A percentile compares a stretch with the other conserved stretches of the same genome.
Conservation (phyloP, 345 rosid species). For the Salix brachista region DNA sequence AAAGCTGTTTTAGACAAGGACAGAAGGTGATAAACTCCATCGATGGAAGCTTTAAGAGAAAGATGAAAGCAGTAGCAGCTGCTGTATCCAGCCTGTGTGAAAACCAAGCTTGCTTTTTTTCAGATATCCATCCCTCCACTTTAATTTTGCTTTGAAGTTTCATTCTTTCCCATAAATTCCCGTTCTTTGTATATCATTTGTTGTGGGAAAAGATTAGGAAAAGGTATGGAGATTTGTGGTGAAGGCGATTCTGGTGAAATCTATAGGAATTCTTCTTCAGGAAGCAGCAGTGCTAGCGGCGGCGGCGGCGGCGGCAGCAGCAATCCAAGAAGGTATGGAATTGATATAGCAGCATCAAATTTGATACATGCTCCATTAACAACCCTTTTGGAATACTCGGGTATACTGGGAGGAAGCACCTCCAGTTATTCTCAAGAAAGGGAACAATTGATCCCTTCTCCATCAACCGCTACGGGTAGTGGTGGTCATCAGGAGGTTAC, state of each 20-base stretch:
- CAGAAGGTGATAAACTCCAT: background rate
- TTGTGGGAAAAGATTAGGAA: background rate
- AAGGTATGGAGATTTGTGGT: constrained; percentile 9
- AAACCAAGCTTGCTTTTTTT: background rate
- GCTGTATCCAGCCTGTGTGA: background rate
- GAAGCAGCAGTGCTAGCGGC: background rate
- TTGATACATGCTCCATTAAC: constrained; percentile 33
- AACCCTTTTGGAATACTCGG: constrained; percentile 33
- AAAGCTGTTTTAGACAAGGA: background rate
- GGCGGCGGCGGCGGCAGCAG: background rate
- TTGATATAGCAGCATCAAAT: constrained; percentile 23
- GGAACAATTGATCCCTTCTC: constrained; percentile 9
- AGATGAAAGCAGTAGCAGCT: background rate
- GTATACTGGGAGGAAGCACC: constrained; percentile 16
- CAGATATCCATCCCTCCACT: background rate
- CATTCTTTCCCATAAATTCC: background rate
- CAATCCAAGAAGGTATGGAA: constrained; percentile 22
- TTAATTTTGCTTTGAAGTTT: background rate
- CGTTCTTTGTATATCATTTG: background rate
- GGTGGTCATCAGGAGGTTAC: constrained; percentile 34
- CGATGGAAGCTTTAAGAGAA: background rate
- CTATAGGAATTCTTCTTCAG: background rate
- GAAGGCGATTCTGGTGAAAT: background rate
- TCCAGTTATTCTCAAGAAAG: constrained; percentile 5
- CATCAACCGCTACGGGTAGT: background rate